A percentile compares a stretch with the other conserved stretches of the same genome.
These are phyloP conservation scores for Senecio squalidus DNA, from an alignment of 140 eudicot genomes.

Conservation along the genomic window DNA sequence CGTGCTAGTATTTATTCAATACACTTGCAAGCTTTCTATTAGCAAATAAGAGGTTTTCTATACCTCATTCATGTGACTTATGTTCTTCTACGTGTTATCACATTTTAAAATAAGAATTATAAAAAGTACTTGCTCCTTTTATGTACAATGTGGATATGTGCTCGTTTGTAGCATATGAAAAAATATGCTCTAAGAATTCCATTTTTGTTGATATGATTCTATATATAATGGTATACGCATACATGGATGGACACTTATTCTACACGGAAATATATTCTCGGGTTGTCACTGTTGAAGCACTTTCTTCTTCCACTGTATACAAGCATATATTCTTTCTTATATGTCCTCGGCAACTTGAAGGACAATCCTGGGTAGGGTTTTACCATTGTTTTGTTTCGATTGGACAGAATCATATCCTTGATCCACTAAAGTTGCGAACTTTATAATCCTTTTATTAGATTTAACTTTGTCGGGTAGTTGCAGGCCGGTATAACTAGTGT, in stretches of 20 bases:
- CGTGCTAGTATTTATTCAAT: too few species aligned
- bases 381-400: slow-evolving; percentile 20
- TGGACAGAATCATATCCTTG: slow-evolving; percentile 20
- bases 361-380: slow-evolving; percentile 24
- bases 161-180: slow-evolving; percentile 6
- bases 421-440: slow-evolving; percentile 13
- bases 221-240: not conserved
- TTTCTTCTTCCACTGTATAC: slow-evolving; percentile 28
- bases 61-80: too few species aligned
- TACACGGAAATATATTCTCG: slow-evolving; percentile 37
- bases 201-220: slow-evolving; percentile 6
- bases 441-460: slow-evolving; percentile 25
- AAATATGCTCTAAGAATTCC: slow-evolving; percentile 14
- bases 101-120: too few species aligned
- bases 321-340: slow-evolving; percentile 26
- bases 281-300: slow-evolving; percentile 9
- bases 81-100: too few species aligned
- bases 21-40: too few species aligned
- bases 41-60: too few species aligned
- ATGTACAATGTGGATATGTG: slow-evolving; percentile 17
- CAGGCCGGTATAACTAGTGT: slow-evolving; percentile 34
- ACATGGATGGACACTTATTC: slow-evolving; percentile 20
- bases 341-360: slow-evolving; percentile 20
- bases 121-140: too few species aligned
- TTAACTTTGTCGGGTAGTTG: slow-evolving; percentile 26